Conservation (phyloP, 208 protist species). For the Leishmania martiniquensis region DNA sequence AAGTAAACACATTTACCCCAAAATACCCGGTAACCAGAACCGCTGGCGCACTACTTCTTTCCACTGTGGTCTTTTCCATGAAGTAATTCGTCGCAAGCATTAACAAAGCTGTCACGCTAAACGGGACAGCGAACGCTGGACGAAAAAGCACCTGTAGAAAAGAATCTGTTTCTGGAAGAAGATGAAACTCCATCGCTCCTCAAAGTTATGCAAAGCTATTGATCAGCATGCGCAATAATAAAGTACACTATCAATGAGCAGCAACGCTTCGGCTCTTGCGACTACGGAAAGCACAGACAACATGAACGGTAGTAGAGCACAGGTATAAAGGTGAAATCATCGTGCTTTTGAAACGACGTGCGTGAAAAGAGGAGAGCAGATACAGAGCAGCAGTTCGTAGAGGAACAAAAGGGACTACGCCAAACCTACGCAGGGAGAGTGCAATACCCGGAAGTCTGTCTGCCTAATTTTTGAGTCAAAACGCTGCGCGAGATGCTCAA, state of each 20-base stretch:
- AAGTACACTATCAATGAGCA: neutral
- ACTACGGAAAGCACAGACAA: neutral
- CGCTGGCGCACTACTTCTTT: conserved; percentile 38
- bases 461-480: neutral
- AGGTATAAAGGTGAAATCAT: too few relatives aligned
- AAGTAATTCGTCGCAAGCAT: conserved; percentile 44
- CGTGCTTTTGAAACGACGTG: too few relatives aligned
- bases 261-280: neutral
- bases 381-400: neutral
- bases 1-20: conserved; percentile 40
- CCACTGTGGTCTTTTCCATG: conserved; percentile 45
- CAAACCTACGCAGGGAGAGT: neutral
- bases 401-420: neutral
- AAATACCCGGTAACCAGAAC: conserved; percentile 31
- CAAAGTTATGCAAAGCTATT: neutral
- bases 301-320: neutral
- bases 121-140: conserved; percentile 44
- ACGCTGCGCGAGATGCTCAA: too few relatives aligned
- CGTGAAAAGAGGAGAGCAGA: neutral
- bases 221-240: neutral
- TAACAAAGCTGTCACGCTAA: conserved; percentile 32
- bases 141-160: conserved; percentile 42
- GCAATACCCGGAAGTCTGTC: neutral
- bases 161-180: conserved; percentile 49
- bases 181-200: conserved; percentile 34